These are phyloP conservation scores for Sclerotinia spermophila DNA, from an alignment of 2,329 filamentous ascomycete species.

Conservation along the genomic window DNA sequence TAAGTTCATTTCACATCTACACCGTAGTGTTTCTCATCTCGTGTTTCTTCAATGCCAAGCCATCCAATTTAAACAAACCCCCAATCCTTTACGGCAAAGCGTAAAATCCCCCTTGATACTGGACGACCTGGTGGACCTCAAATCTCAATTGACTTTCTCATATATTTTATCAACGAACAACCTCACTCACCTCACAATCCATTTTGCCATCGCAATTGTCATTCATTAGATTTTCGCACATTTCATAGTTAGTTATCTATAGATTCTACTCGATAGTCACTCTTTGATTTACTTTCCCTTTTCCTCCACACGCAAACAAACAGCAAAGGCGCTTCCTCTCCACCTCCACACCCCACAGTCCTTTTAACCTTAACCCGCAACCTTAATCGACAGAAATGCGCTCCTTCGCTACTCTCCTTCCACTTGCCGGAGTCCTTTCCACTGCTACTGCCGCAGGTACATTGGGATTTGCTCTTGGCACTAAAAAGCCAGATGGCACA, in stretches of 20 bases:
- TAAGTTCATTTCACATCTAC: not conserved
- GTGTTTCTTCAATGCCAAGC: slow-evolving; percentile 13
- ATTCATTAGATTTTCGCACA: not conserved
- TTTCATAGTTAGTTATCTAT: not conserved
- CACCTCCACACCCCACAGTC: slow-evolving; percentile 9
- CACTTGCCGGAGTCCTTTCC: slow-evolving; percentile 46
- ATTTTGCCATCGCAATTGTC: not conserved
- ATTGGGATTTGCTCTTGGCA: slow-evolving; percentile 64
- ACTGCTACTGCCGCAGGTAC: slow-evolving; percentile 45
- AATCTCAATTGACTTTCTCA: slow-evolving; percentile 4
- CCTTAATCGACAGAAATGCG: slow-evolving; percentile 13
- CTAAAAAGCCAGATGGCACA: slow-evolving; percentile 55
- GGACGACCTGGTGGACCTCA: not conserved
- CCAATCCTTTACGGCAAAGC: slow-evolving; percentile 9
- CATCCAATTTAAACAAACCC: slow-evolving; percentile 9
- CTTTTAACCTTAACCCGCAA: slow-evolving; percentile 14
- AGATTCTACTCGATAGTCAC: not conserved
- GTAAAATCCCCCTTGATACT: not conserved
- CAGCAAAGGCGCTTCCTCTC: not conserved
- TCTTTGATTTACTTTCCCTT: not conserved
- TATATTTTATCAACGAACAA: not conserved
- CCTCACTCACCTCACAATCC: not conserved
- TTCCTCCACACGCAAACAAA: slow-evolving; percentile 1
- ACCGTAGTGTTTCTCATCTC: not conserved
- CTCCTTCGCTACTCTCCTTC: slow-evolving; percentile 24